Evolutionary conservation across 179 eudicot species (phyloP).

Genomic region (Amaranthus tricolor): DNA sequence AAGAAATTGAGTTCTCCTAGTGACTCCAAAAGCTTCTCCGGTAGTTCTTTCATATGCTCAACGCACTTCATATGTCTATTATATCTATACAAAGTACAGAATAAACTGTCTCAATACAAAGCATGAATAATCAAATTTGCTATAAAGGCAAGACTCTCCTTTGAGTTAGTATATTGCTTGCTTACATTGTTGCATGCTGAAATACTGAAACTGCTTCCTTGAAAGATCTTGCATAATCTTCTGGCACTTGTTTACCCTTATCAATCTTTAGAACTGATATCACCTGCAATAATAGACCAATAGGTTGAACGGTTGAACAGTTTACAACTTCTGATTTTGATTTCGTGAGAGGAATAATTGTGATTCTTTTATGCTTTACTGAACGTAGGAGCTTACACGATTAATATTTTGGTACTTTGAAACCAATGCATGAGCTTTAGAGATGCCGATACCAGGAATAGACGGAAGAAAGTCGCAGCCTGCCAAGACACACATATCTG

Average conservation of each 20-base stretch:
- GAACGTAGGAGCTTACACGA: slow-evolving; percentile 48
- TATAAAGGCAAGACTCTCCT: not conserved
- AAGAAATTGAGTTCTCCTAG: slow-evolving; percentile 60
- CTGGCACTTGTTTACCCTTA: slow-evolving; percentile 62
- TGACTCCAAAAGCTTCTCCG: slow-evolving; percentile 44
- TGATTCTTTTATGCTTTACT: not conserved
- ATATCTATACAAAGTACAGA: slow-evolving; percentile 41
- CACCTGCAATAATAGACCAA: slow-evolving; percentile 41
- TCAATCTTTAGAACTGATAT: slow-evolving; percentile 57
- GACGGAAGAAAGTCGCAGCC: slow-evolving; percentile 90
- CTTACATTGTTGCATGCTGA: slow-evolving; percentile 76
- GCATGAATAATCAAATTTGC: not conserved
- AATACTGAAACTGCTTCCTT: slow-evolving; percentile 72
- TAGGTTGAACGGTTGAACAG: not conserved
- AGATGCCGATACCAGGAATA: slow-evolving; percentile 76
- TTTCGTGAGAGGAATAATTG: not conserved
- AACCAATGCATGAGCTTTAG: slow-evolving; percentile 64
- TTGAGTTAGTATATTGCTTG: slow-evolving; percentile 2
- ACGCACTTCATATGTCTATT: slow-evolving; percentile 46
- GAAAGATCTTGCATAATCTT: slow-evolving; percentile 61
- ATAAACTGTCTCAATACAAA: not conserved
- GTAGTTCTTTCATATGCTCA: slow-evolving; percentile 55
- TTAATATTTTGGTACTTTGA: slow-evolving; percentile 65
- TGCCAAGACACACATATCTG: slow-evolving; percentile 88
- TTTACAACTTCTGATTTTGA: not conserved